Evolutionary conservation across 2,329 filamentous ascomycete species (phyloP), one percentile per base, ranked within the genome.

Genomic region (Penicillium glabrum): DNA sequence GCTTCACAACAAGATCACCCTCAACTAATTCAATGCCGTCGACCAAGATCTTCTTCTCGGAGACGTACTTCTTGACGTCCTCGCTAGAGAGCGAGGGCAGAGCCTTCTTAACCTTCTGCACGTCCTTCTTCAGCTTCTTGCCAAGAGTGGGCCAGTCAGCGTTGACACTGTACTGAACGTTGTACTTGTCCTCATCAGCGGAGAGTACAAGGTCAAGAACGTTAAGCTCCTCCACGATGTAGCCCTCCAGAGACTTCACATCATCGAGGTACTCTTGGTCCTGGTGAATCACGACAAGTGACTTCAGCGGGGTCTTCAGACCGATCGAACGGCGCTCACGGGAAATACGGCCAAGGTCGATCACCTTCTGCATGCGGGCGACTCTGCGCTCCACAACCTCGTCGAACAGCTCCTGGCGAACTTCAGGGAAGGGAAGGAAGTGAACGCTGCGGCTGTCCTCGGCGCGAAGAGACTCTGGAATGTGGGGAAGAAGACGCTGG

Each of bases 91-190:
- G 80, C 39, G 78, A 82, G 6, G 93, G 93, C 46, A 99, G 79
- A 2, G 90, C 92, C 78, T 93, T 96, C 81, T 96, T 96, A 65
- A 98, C 92, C 72, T 89, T 91, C 63, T 87, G 86, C 63, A 92
- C 90, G 69, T 97, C 93, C 77, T 96, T 97, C 83, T 96, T 96
- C 66, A 98, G 83, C 80, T 98, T 98, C 84, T 96, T 96, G 63
- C 95, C 95, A 16, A 99, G 83, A 2, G 90, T 89, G 14, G 95
- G 92, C 89, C 95, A 97, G 75, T 99, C 95, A 8, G 92, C 93
- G 39, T 85, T 86, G 16, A 93, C 91, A 60, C 89, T 91, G 78
- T 97, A 96, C 71, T 95, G 88, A 46, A 99, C 92, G 53, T 92
- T 90, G 79, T 97, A 97, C 72, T 89, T 90, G 54, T 86, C 88